Evolutionary conservation across 2,329 filamentous ascomycete genomes (phyloP), one percentile per base, ranked within the genome.

Genomic region (Penicillium sp.): DNA sequence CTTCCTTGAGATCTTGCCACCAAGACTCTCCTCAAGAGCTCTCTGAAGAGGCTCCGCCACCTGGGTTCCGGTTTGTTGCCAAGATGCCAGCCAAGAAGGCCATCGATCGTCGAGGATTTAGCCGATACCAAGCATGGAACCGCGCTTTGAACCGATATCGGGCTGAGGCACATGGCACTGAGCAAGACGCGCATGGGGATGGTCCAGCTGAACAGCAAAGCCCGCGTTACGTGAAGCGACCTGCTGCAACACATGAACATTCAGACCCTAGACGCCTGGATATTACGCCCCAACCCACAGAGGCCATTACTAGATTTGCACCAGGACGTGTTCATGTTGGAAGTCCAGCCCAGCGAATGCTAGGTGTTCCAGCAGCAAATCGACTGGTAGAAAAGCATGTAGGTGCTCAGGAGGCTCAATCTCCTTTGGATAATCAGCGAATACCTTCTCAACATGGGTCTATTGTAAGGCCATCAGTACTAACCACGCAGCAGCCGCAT

Each of bases 111-210:
- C 64, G 69, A 38, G 69, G 69, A 21, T 72, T 70, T 39, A 71
- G 63, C 53, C 64, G 70, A 50, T 72, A 71, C 45, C 63, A 69
- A 51, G 67, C 69, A 31, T 73, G 70, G 69, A 67, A 72, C 40
- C 67, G 68, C 43, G 69, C 69, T 15, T 57, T 67, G 45, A 61
- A 63, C 46, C 58, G 64, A 35, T 69, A 68, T 48, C 64, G 63
- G 36, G 60, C 63, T 25, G 51, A 51, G 34, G 49, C 45, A 19
- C 51, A 50, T 29, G 41, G 20, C n/a, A 39, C 47, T 37, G 40
- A 47, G 32, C 47, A 51, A 28, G 42, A 33, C 4, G 49, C 33
- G 11, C 27, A 43, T 27, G 31, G 36, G 28, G 34, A 41, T 33
- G 32, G 25, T 3, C 33, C 36, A 2, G 31, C 47, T 27, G 50